Evolutionary conservation across 2,329 filamentous ascomycete genomes (phyloP).

Genomic region (Periconia sp.): DNA sequence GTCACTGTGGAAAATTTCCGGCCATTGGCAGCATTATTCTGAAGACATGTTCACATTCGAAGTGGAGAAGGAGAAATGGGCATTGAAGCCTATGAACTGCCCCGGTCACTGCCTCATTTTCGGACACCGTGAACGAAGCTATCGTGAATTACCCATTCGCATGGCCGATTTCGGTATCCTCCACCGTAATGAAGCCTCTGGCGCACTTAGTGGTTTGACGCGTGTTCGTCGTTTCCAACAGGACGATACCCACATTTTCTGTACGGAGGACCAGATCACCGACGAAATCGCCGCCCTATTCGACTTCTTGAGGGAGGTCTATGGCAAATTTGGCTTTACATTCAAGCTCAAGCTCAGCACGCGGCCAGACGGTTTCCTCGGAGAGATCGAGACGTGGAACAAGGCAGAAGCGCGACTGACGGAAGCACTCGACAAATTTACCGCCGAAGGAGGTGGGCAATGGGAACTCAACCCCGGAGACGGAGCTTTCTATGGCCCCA

Average conservation of each 20-base stretch:
- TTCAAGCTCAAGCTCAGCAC: slow-evolving; percentile 97
- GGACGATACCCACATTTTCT: slow-evolving; percentile 97
- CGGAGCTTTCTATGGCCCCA: slow-evolving; percentile 96
- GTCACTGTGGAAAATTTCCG: slow-evolving; percentile 89
- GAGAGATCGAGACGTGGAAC: slow-evolving; percentile 85
- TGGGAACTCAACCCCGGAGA: slow-evolving; percentile 96
- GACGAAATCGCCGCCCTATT: slow-evolving; percentile 81
- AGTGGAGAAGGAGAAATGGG: slow-evolving; percentile 81
- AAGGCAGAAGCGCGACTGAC: slow-evolving; percentile 80
- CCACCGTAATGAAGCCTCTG: slow-evolving; percentile 93
- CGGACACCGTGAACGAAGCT: slow-evolving; percentile 78
- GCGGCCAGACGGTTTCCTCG: slow-evolving; percentile 84
- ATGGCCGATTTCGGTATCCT: slow-evolving; percentile 95
- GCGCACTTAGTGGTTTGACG: slow-evolving; percentile 86
- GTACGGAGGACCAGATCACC: slow-evolving; percentile 75
- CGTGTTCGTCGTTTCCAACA: slow-evolving; percentile 93
- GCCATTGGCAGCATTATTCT: slow-evolving; percentile 89
- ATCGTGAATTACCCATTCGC: slow-evolving; percentile 85
- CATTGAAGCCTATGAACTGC: slow-evolving; percentile 97
- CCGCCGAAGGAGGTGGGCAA: slow-evolving; percentile 57
- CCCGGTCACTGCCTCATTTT: slow-evolving; percentile 92
- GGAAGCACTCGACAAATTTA: slow-evolving; percentile 76
- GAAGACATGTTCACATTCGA: slow-evolving; percentile 94
- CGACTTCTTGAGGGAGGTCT: slow-evolving; percentile 80
- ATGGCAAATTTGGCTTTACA: slow-evolving; percentile 80